phyloP scores from a whole-genome alignment of 805 yeast species.

The Gaillardinia entomophila region DNA sequence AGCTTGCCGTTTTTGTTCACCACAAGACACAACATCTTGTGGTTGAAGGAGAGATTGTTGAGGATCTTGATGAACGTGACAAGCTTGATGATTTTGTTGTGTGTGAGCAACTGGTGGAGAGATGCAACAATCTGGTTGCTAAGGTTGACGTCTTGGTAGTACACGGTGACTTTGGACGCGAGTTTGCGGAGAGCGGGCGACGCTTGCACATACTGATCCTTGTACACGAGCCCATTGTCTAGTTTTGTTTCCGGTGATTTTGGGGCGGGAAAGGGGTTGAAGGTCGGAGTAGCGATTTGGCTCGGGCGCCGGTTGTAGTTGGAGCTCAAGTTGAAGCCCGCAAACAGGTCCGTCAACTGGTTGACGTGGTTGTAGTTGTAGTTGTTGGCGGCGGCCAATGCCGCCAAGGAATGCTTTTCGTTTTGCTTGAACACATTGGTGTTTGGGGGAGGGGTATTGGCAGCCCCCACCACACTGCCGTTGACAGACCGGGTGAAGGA shows the following conservation, averaged over 20 bases:
- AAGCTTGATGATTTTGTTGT: constrained; percentile 23
- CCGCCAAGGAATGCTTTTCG: constrained; percentile 14
- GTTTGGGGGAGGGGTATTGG: neutral
- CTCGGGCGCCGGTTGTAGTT: constrained; percentile 32
- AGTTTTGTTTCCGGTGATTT: constrained; percentile 24
- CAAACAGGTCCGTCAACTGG: constrained; percentile 25
- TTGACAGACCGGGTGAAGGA: constrained; percentile 36
- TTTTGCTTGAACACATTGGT: neutral
- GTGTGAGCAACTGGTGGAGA: constrained; percentile 19
- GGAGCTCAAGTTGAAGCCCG: constrained; percentile 24
- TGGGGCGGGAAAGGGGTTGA: constrained; percentile 1
- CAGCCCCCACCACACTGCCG: neutral
- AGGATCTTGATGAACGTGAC: constrained; percentile 34
- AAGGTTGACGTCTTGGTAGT: constrained; percentile 40
- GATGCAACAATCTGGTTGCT: constrained; percentile 20
- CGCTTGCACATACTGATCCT: constrained; percentile 52
- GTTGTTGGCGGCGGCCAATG: constrained; percentile 25
- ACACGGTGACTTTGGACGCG: constrained; percentile 44
- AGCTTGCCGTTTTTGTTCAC: constrained; percentile 60
- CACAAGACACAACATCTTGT: constrained; percentile 42
- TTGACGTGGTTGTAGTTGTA: constrained; percentile 16
- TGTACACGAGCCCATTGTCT: constrained; percentile 60
- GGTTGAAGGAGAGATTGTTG: constrained; percentile 36
- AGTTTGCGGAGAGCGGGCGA: constrained; percentile 49
- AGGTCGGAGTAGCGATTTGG: constrained; percentile 5